Evolutionary conservation across 345 rosid genomes (phyloP), one percentile per base, ranked within the genome.

Genomic region (Trapa incisa): DNA sequence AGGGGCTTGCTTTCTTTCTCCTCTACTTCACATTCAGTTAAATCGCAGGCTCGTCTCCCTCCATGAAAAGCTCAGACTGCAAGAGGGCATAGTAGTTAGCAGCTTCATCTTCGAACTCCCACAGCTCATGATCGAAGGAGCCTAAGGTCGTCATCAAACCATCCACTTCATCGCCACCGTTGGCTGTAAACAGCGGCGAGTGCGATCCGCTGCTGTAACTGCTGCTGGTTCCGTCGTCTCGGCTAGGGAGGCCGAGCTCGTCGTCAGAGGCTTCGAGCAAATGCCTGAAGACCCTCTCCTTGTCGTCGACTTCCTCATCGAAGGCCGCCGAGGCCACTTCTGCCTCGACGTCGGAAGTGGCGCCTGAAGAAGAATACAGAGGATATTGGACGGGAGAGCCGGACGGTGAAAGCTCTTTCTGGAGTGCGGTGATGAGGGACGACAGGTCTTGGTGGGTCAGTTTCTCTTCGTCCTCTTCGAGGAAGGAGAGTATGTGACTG

Each of bases 371-470:
- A 56, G 37, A 36, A 32, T n/a, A 47, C 42, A 5, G 71, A 0
- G 29, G 29, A 22, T 22, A 22, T 22, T 43, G 47, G 69, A 13
- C 29, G 62, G 65, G 68, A 22, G 42, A 47, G 35, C 32, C 22
- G 52, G 67, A 4, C 8, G 35, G 38, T 65, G 66, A 67, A 64
- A 72, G 74, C 66, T 72, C 74, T 66, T 84, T 81, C 17, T 91
- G 91, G 10, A 88, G 86, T 45, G 82, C 58, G 38, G 84, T 76
- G 65, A 91, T 83, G 11, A 86, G 71, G 50, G 81, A 80, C 9
- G 91, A 79, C 47, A 84, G 60, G 36, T 86, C 92, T 66, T 75
- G 83, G 47, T 74, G 75, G 5, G 82, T 75, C 62, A 83, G 85
- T 1, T 83, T 79, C 62, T 71, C 75, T 32, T 78, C 86, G 4